Evolutionary conservation across 2,329 filamentous ascomycete species (phyloP).

Genomic region (Aspergillus thermomutatus): DNA sequence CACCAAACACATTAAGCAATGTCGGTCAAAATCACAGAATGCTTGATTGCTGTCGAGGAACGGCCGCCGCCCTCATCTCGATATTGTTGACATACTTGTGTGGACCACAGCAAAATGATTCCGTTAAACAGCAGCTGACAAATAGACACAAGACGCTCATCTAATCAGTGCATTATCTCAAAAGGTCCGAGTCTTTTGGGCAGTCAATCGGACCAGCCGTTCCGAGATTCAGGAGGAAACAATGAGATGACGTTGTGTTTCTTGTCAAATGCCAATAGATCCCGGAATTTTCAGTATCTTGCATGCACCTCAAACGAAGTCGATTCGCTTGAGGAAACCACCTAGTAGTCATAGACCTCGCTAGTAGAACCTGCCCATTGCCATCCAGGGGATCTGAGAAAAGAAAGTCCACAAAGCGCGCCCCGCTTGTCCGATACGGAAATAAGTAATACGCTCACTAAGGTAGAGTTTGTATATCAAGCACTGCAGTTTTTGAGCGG

Average conservation of each 20-base stretch:
- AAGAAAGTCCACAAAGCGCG: not conserved
- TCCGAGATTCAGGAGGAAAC: not conserved
- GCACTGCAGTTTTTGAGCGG: too few relatives aligned
- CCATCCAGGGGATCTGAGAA: not conserved
- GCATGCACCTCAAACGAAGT: too few relatives aligned
- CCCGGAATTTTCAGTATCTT: too few relatives aligned
- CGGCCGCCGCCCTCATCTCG: not conserved
- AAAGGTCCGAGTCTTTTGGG: not conserved
- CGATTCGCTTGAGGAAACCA: too few relatives aligned
- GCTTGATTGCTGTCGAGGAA: not conserved
- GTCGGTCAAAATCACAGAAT: not conserved
- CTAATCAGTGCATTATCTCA: not conserved
- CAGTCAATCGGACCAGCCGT: not conserved
- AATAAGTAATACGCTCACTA: not conserved
- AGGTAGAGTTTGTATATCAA: not conserved
- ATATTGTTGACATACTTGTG: not conserved
- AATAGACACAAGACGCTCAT: not conserved
- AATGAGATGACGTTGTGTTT: not conserved
- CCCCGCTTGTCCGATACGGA: not conserved
- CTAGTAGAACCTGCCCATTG: not conserved
- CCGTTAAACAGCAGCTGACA: not conserved
- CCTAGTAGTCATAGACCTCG: not conserved
- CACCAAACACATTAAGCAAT: not conserved
- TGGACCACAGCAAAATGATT: not conserved
- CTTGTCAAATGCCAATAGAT: too few relatives aligned